A percentile compares a stretch with the other conserved stretches of the same genome.
phyloP scores from a whole-genome alignment of 208 protist genomes.

The Tetramitus jugosus region DNA sequence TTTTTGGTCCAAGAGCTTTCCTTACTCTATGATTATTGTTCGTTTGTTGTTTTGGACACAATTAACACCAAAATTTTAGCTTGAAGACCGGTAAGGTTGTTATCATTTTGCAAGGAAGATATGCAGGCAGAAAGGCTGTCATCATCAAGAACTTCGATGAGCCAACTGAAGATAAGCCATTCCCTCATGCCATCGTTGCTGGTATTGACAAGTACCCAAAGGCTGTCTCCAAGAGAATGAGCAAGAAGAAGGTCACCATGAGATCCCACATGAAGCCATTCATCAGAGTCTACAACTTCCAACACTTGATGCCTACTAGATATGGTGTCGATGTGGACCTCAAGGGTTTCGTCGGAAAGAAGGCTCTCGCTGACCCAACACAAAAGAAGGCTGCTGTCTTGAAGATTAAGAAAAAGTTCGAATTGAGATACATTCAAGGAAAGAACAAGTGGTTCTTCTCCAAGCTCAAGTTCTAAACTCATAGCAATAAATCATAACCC shows the following conservation, averaged over 20 bases:
- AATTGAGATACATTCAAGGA: constrained; percentile 50
- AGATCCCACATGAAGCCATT: constrained; percentile 86
- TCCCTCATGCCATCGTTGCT: constrained; percentile 75
- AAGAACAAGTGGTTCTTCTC: constrained; percentile 43
- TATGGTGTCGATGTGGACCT: constrained; percentile 47
- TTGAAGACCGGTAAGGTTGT: constrained; percentile 95
- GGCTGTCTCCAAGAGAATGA: constrained; percentile 85
- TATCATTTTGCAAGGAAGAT: constrained; percentile 90
- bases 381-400: constrained; percentile 31
- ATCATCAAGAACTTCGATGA: constrained; percentile 87
- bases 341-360: constrained; percentile 27
- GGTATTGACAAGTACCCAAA: constrained; percentile 90
- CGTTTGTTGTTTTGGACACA: too few relatives aligned
- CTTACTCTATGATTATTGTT: too few relatives aligned
- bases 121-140: constrained; percentile 94
- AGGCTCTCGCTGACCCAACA: background rate
- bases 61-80: too few relatives aligned
- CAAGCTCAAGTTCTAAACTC: constrained; percentile 16
- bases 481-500: too few relatives aligned
- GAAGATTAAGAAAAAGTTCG: constrained; percentile 38
- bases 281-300: constrained; percentile 95
- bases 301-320: constrained; percentile 87
- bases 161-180: background rate
- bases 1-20: too few relatives aligned
- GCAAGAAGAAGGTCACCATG: constrained; percentile 75